These are phyloP conservation scores for Nemania sp. DNA, from an alignment of 2,329 filamentous ascomycete genomes.

Conservation along the genomic window DNA sequence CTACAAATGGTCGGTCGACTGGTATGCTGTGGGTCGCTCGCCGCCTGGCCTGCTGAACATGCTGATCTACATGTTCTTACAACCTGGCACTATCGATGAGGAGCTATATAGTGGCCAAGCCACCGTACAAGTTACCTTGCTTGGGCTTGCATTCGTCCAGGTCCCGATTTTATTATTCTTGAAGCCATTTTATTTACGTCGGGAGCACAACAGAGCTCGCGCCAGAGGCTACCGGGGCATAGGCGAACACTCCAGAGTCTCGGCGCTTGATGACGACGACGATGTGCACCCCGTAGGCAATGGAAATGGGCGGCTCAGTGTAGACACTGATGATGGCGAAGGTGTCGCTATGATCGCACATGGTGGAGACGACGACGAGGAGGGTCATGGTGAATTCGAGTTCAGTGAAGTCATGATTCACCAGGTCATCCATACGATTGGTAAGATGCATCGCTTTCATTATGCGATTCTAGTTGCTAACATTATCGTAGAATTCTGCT, in stretches of 20 bases:
- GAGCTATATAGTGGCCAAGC: conserved; percentile 83
- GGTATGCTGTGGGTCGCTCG: conserved; percentile 72
- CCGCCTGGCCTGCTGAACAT: conserved; percentile 96
- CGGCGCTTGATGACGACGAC: conserved; percentile 90
- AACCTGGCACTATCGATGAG: conserved; percentile 79
- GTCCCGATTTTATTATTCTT: conserved; percentile 93
- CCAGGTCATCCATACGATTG: conserved; percentile 98
- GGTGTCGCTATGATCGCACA: conserved; percentile 61
- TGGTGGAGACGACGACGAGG: conserved; percentile 75
- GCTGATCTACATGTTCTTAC: conserved; percentile 99
- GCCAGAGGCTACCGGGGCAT: conserved; percentile 93
- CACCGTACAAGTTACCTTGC: conserved; percentile 78
- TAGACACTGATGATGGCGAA: conserved; percentile 75
- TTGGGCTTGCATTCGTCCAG: conserved; percentile 85
- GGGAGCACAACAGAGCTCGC: conserved; percentile 90
- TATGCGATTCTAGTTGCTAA: not conserved
- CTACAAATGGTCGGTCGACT: conserved; percentile 97
- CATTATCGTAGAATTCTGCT: conserved; percentile 81
- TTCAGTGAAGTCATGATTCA: conserved; percentile 99
- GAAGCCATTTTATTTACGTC: conserved; percentile 95
- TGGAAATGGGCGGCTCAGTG: conserved; percentile 73
- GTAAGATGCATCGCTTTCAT: conserved; percentile 63
- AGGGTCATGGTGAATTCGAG: conserved; percentile 96
- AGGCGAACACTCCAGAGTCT: conserved; percentile 87
- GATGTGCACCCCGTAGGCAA: conserved; percentile 67